Evolutionary conservation across 2,329 filamentous ascomycete genomes (phyloP), one percentile per base, ranked within the genome.

Genomic region (Paracamarosporium sp.): DNA sequence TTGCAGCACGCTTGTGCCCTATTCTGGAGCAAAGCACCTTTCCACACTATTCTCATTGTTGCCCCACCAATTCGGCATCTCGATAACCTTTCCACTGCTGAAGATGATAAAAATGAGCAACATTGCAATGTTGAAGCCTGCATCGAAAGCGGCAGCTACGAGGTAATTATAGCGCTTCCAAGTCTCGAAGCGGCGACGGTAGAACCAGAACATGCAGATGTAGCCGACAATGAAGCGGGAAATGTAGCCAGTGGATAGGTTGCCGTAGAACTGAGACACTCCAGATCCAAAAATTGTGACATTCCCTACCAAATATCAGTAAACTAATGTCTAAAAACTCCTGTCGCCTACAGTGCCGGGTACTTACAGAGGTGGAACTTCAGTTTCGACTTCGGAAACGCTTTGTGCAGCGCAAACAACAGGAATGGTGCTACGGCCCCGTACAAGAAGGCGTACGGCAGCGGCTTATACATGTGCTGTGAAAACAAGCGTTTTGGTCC

Each of bases 1-100:
- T 22, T n/a, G 36, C 17, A 11, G 6, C 36, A 27, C 7, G 31
- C 17, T 24, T 13, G 13, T 25, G 6, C 12, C 22, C 30, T 54
- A 45, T 22, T 72, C 70, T 53, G 85, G 60, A 2, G 83, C 83
- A 78, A 88, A 88, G 68, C 86, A 88, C 53, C 85, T 78, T 72
- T 88, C 86, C 41, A 83, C 82, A 53, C 76, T 84, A 17, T 79
- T 74, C 27, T 73, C 79, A 62, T 86, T 82, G 64, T 88, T 88
- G 0, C 86, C 86, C 85, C 85, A 88, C 86, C 86, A 88, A 59
- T 85, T 69, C n/a, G 85, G 85, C 85, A 88, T 88, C 15, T 73
- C 77, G 7, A 87, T 73, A 30, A 85, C 78, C 75, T 83, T 86
- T 0, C 80, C 85, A 6, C 82, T 81, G 1, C 84, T 83, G 62